These are phyloP conservation scores for Vigna hirtella DNA, from an alignment of 306 rosid species.

Conservation along the genomic window DNA sequence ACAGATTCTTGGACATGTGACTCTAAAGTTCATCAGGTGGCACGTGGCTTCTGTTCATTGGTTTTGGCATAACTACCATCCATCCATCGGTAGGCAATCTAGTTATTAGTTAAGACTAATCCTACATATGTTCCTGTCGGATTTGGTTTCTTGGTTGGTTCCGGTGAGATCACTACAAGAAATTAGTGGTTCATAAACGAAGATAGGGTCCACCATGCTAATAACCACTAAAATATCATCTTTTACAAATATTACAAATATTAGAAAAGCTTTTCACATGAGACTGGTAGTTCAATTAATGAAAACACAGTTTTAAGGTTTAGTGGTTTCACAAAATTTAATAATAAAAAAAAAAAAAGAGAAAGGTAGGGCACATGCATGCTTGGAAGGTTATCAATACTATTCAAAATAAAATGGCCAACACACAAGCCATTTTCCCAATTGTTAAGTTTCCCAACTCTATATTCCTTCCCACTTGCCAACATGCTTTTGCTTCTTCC, in stretches of 20 bases:
- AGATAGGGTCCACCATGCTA: conserved; percentile 20
- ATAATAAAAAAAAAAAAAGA: too few relatives aligned
- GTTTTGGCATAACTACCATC: conserved; percentile 38
- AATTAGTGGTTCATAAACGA: neutral
- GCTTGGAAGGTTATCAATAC: neutral
- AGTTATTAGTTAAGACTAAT: conserved; percentile 3
- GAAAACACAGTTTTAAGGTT: neutral
- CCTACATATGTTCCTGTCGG: conserved; percentile 1
- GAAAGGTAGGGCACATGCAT: conserved; percentile 11
- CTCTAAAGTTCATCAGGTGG: conserved; percentile 17
- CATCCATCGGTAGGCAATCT: neutral
- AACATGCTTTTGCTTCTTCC: conserved; percentile 24
- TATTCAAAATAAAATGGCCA: conserved; percentile 17
- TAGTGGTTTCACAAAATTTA: neutral
- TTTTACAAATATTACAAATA: neutral
- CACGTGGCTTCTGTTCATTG: conserved; percentile 41
- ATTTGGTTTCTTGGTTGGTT: conserved; percentile 13
- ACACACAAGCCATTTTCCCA: neutral
- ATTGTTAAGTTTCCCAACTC: neutral
- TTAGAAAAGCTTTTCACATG: neutral
- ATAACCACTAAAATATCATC: neutral
- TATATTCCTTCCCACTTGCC: conserved; percentile 17
- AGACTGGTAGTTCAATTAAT: neutral
- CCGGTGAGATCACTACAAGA: neutral
- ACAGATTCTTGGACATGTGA: conserved; percentile 35